Conservation (phyloP, 1,139 yeast genomes). For the Wickerhamiella infanticola region DNA sequence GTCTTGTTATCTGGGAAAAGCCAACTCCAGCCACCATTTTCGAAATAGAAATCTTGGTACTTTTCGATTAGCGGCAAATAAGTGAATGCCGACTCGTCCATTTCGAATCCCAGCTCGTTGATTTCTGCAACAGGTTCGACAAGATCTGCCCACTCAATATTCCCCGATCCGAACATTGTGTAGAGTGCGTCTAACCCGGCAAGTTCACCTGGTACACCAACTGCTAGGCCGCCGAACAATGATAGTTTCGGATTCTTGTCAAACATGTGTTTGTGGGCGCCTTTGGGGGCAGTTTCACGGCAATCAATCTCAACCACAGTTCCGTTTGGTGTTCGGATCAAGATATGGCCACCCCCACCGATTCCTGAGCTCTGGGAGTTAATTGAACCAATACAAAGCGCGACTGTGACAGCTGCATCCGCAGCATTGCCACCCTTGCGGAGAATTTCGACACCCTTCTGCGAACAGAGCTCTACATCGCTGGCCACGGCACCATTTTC, state of each 20-base stretch:
- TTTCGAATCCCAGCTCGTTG: slow-evolving; percentile 52
- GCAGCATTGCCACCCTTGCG: slow-evolving; percentile 61
- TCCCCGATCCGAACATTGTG: slow-evolving; percentile 51
- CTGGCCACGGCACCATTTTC: slow-evolving; percentile 55
- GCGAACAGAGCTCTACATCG: slow-evolving; percentile 59
- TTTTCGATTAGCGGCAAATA: slow-evolving; percentile 2
- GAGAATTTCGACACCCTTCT: slow-evolving; percentile 48
- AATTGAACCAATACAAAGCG: slow-evolving; percentile 73
- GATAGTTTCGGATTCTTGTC: slow-evolving; percentile 33
- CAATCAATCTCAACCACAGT: slow-evolving; percentile 61
- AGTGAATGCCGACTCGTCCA: slow-evolving; percentile 22
- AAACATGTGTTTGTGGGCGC: slow-evolving; percentile 53
- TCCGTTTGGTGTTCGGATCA: slow-evolving; percentile 33
- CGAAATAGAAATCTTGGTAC: slow-evolving; percentile 6
- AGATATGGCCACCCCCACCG: slow-evolving; percentile 82
- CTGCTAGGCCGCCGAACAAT: slow-evolving; percentile 68
- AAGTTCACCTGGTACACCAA: slow-evolving; percentile 81
- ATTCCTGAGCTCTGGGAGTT: slow-evolving; percentile 79
- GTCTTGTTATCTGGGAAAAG: slow-evolving; percentile 21
- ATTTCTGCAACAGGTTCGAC: slow-evolving; percentile 60
- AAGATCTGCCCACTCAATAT: slow-evolving; percentile 54
- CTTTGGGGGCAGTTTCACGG: slow-evolving; percentile 69
- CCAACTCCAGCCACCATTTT: slow-evolving; percentile 15
- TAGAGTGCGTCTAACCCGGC: slow-evolving; percentile 58
- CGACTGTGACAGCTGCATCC: slow-evolving; percentile 82